Percentiles rank a stretch among this genome's conserved stretches.
phyloP scores from a whole-genome alignment of 1,139 yeast species.

The Scheffersomyces lignicola region DNA sequence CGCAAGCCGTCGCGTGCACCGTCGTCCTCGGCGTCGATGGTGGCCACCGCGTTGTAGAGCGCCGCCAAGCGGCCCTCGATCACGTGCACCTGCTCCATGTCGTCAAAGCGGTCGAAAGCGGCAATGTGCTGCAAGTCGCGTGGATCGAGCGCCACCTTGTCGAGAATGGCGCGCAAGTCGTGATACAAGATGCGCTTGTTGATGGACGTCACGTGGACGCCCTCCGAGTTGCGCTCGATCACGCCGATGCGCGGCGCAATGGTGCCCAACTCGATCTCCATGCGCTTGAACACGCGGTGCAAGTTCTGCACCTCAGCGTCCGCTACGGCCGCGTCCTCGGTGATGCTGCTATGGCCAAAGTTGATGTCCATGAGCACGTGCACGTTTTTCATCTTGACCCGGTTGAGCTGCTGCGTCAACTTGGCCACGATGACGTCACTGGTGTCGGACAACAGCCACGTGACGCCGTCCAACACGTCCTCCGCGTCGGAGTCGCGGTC shows the following conservation, averaged over 20 bases:
- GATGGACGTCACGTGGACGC: conserved; percentile 80
- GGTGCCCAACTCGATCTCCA: conserved; percentile 42
- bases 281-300: conserved; percentile 46
- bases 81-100: conserved; percentile 40
- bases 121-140: conserved; percentile 52
- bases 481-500: conserved; percentile 52
- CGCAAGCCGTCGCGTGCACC: conserved; percentile 48
- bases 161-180: conserved; percentile 66
- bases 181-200: conserved; percentile 74
- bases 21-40: conserved; percentile 50
- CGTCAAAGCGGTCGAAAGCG: conserved; percentile 49
- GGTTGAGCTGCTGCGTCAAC: conserved; percentile 50
- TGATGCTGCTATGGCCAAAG: conserved; percentile 36
- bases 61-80: conserved; percentile 61
- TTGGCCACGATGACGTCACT: conserved; percentile 55
- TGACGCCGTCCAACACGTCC: conserved; percentile 71
- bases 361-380: conserved; percentile 39
- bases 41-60: conserved; percentile 62
- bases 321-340: conserved; percentile 43
- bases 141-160: conserved; percentile 66
- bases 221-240: conserved; percentile 77
- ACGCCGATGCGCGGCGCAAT: conserved; percentile 65
- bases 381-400: conserved; percentile 39
- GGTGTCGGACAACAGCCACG: conserved; percentile 71
- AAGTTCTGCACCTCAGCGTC: conserved; percentile 66